These are phyloP conservation scores for Triadica sebifera DNA, from an alignment of 345 rosid genomes.

Conservation along the genomic window DNA sequence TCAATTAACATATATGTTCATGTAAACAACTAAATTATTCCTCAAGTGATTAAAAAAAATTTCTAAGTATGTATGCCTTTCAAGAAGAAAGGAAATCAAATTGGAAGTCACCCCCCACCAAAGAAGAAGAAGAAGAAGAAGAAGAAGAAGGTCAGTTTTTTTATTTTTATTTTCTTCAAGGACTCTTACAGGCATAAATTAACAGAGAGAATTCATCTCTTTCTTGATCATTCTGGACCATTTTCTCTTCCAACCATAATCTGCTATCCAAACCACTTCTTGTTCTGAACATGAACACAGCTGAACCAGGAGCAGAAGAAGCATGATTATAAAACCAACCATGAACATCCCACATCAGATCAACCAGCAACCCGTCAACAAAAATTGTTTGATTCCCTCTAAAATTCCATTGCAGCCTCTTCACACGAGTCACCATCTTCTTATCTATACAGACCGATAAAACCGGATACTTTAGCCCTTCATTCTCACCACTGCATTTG, in stretches of 20 bases:
- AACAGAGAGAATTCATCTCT: conserved; percentile 69
- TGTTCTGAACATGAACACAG: conserved; percentile 88
- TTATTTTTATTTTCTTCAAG: conserved; percentile 13
- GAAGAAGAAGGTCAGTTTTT: not conserved
- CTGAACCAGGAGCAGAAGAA: conserved; percentile 39
- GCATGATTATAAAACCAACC: conserved; percentile 75
- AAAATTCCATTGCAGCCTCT: conserved; percentile 90
- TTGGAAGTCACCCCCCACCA: not conserved
- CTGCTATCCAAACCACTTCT: conserved; percentile 72
- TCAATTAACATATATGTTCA: conserved; percentile 25
- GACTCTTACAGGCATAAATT: conserved; percentile 71
- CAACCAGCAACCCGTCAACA: conserved; percentile 72
- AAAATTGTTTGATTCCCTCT: conserved; percentile 89
- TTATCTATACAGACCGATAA: conserved; percentile 64
- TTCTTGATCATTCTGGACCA: conserved; percentile 56
- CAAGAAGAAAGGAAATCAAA: conserved; percentile 30
- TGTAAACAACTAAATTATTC: conserved; percentile 20
- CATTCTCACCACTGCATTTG: conserved; percentile 60
- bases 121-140: not conserved
- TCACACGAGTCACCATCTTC: conserved; percentile 71
- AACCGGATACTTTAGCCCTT: conserved; percentile 55
- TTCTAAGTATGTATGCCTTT: conserved; percentile 30
- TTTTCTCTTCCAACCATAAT: conserved; percentile 70
- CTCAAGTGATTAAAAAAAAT: conserved; percentile 32
- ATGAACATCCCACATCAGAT: conserved; percentile 95